Conservation (phyloP, 2,329 filamentous ascomycete species). For the Pseudocercospora ulei region DNA sequence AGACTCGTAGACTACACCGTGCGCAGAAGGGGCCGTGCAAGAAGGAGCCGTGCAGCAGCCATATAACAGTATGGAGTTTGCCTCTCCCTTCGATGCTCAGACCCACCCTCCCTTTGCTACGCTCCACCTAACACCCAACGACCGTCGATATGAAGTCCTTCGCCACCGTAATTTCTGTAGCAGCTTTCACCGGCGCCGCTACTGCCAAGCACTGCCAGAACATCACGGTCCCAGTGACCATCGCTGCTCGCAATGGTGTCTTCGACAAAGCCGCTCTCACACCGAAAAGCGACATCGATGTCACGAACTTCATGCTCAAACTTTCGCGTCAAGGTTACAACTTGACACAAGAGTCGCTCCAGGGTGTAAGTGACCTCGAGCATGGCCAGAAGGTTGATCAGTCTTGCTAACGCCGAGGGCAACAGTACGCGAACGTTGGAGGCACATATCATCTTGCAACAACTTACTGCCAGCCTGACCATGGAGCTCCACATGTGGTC, state of each 20-base stretch:
- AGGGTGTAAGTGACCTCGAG: conserved; percentile 38
- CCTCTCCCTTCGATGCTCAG: neutral
- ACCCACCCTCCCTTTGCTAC: too few relatives aligned
- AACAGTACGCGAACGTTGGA: conserved; percentile 42
- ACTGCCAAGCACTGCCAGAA: conserved; percentile 39
- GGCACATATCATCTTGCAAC: conserved; percentile 51
- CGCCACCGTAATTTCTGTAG: conserved; percentile 21
- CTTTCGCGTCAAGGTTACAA: conserved; percentile 45
- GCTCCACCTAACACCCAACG: neutral
- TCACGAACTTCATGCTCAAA: conserved; percentile 48
- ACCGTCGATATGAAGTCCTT: conserved; percentile 23
- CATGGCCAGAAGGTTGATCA: too few relatives aligned
- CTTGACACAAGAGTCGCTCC: conserved; percentile 40
- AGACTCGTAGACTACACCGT: neutral
- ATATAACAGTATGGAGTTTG: too few relatives aligned
- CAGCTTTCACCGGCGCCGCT: conserved; percentile 22
- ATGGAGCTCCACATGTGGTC: conserved; percentile 34
- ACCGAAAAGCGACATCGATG: conserved; percentile 46
- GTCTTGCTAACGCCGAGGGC: too few relatives aligned
- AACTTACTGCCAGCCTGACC: conserved; percentile 52
- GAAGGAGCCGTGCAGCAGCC: conserved; percentile 4
- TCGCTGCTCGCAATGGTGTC: conserved; percentile 47
- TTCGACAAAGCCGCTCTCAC: conserved; percentile 45
- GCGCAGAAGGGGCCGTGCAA: conserved; percentile 2
- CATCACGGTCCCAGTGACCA: conserved; percentile 48